Base-by-base conservation (phyloP, 2,329 filamentous ascomycete genomes). In the Alternaria angustiovoidea region DNA sequence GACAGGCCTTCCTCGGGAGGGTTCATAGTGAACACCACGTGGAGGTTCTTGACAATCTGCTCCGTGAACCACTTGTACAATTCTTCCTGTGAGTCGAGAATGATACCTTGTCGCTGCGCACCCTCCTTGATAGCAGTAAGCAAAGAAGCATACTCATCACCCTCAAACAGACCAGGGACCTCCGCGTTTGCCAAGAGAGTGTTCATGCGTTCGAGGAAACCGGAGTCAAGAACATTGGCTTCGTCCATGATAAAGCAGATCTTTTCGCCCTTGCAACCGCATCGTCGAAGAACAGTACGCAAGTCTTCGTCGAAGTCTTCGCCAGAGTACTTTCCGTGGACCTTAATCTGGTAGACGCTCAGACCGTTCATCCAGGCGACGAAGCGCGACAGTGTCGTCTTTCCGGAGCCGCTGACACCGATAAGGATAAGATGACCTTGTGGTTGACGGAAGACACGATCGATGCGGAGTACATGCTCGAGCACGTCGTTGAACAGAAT, bases 161-260 rank as follows among this genome's bases (percentile, higher is more conserved):
- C 95, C 80, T 99, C 96, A 68, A 99, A 99, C 4, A 99, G 87
- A 82, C 95, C 95, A 18, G 95, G 95, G 11, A 99, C 95, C 81
- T 99, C 96, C n/a, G 96, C 95, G 77, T 99, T 99, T 72, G 95
- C 96, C 62, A 99, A 89, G 51, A 99, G 82, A 0, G 95, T 99
- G 78, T 99, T 99, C 95, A 99, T 99, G 72, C 96, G 90, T 80
- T 99, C 95, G 56, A 99, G 81, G 88, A 99, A 99, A 54, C 95
- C 95, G 43, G 95, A 99, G 79, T 99, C 95, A 28, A 99, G 86
- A 36, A 99, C 95, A 73, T 99, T 99, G 9, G 94, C 91, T 82
- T 99, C 95, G 77, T 99, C 95, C 94, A 99, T 98, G 83, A 99
- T 97, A 84, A 99, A 99, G 82, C 96, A 99, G 49, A 99, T 96